Base-by-base conservation (phyloP, 768 basidiomycete genomes). In the Mycena rosella region DNA sequence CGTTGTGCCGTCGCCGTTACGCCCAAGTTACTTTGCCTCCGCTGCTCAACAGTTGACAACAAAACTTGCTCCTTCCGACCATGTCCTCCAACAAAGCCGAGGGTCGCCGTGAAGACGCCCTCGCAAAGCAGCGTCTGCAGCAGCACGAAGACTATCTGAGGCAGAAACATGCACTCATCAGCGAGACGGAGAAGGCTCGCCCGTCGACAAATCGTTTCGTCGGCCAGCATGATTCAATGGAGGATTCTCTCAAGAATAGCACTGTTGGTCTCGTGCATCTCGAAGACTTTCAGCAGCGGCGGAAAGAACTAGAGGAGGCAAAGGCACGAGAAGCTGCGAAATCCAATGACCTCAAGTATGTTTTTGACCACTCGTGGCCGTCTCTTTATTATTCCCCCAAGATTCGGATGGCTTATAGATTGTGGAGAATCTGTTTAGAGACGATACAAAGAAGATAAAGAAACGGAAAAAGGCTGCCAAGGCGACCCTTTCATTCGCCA, bases 401-500 rank as follows among this genome's bases (percentile, higher is more conserved):
- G 76, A 78, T 71, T 77, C 76, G 75, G 86, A 81, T 88, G 80
- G 80, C 93, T 94, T 81, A 95, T 84, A 87, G 86, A 78, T 79
- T 81, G 84, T 92, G 89, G 93, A 95, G 92, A 82, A 91, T 85
- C 74, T 86, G 87, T 90, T 92, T 93, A 95, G 92, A 84, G 93
- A 92, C 74, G 92, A 91, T 79, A 87, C 87, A 81, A 96, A 85
- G 82, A 95, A 91, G 78, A 81, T 86, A 72, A 98, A 95, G 87
- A 98, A 98, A 81, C 88, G 93, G 75, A 98, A 97, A 86, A 97
- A 97, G 80, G 81, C 87, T 54, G 88, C 90, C 55, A 97, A 96
- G 79, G 87, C 92, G 22, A 98, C 92, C 20, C 82, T 99, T 18
- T 98, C 96, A 0, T 99, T 99, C 73, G 96, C 89, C 15, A 82